These are phyloP conservation scores for Knoxia roxburghii DNA, from an alignment of 257 asterid species.

Conservation along the genomic window DNA sequence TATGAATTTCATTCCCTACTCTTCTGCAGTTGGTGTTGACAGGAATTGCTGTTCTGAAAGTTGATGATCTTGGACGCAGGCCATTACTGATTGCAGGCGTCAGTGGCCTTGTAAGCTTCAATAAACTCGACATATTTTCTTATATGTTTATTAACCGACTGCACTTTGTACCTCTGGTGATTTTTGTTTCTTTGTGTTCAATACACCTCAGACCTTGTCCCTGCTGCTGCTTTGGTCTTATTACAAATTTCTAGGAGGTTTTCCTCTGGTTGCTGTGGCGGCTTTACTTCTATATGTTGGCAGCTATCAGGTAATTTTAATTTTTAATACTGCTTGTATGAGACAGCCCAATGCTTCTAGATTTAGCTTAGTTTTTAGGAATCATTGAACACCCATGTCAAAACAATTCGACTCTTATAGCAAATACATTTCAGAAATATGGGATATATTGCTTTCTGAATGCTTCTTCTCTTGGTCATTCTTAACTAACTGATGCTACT, in stretches of 20 bases:
- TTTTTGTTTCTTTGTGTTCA: slow-evolving; percentile 7
- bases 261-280: slow-evolving; percentile 81
- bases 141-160: slow-evolving; percentile 5
- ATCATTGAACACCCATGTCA: not conserved
- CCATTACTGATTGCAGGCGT: slow-evolving; percentile 89
- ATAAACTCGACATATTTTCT: slow-evolving; percentile 3
- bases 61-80: slow-evolving; percentile 92
- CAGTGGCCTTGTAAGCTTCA: slow-evolving; percentile 71
- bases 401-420: not conserved
- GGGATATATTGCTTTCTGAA: not conserved
- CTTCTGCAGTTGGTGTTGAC: slow-evolving; percentile 76
- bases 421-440: not conserved
- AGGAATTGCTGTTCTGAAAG: slow-evolving; percentile 90
- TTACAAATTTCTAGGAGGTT: slow-evolving; percentile 80
- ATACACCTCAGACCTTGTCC: slow-evolving; percentile 62
- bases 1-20: not conserved
- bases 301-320: slow-evolving; percentile 75
- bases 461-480: not conserved
- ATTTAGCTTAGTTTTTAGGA: not conserved
- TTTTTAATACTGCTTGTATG: slow-evolving; percentile 5
- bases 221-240: slow-evolving; percentile 91
- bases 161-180: not conserved
- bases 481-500: slow-evolving; percentile 4
- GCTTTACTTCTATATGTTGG: slow-evolving; percentile 95
- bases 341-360: not conserved